Conservation (phyloP, 2,329 filamentous ascomycete genomes). For the Cordyceps farinosa region DNA sequence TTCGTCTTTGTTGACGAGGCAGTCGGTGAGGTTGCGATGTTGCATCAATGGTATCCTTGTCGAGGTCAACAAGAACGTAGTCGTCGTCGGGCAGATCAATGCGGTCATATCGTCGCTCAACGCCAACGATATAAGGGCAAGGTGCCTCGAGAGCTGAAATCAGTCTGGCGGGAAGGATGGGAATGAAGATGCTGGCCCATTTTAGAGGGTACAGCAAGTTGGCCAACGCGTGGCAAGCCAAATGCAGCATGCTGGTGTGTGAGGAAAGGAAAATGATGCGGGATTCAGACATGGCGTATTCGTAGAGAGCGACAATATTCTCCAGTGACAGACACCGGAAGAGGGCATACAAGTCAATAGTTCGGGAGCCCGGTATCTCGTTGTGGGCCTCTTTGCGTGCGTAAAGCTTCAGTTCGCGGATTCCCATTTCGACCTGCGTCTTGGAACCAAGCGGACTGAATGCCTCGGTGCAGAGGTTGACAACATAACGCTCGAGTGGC, state of each 20-base stretch:
- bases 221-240: slow-evolving; percentile 82
- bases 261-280: slow-evolving; percentile 95
- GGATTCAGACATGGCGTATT: slow-evolving; percentile 89
- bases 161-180: slow-evolving; percentile 80
- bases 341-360: slow-evolving; percentile 86
- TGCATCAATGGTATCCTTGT: slow-evolving; percentile 85
- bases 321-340: slow-evolving; percentile 87
- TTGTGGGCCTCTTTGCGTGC: slow-evolving; percentile 90
- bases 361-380: slow-evolving; percentile 87
- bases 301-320: slow-evolving; percentile 88
- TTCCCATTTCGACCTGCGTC: slow-evolving; percentile 88
- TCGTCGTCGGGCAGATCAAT: slow-evolving; percentile 89
- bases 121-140: slow-evolving; percentile 94
- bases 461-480: slow-evolving; percentile 94
- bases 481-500: slow-evolving; percentile 90
- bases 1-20: slow-evolving; percentile 84
- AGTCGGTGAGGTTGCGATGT: slow-evolving; percentile 73
- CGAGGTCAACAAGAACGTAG: slow-evolving; percentile 90
- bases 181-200: slow-evolving; percentile 94
- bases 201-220: slow-evolving; percentile 85
- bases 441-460: slow-evolving; percentile 89
- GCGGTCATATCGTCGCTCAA: slow-evolving; percentile 86
- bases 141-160: slow-evolving; percentile 90
- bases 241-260: slow-evolving; percentile 92
- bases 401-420: slow-evolving; percentile 87